Percentiles rank a stretch among this genome's conserved stretches.
These are phyloP conservation scores for Xylaria castorea DNA, from an alignment of 495 filamentous ascomycete species.

Conservation along the genomic window DNA sequence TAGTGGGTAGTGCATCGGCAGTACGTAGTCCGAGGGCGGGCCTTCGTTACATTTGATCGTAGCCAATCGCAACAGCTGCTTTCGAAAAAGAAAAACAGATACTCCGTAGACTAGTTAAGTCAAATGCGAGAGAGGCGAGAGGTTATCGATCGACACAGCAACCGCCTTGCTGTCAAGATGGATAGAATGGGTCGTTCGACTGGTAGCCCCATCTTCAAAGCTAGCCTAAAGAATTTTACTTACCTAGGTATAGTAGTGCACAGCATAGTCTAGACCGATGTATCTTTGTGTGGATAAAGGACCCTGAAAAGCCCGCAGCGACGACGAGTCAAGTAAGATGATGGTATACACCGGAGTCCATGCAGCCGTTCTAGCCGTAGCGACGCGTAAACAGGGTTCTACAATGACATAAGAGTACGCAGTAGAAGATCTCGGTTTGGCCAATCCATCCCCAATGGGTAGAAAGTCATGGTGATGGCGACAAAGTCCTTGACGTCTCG, in stretches of 20 bases:
- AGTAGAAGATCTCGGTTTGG: neutral
- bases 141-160: conserved; percentile 10
- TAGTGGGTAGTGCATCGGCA: neutral
- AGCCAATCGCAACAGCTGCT: conserved; percentile 13
- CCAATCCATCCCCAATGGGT: neutral
- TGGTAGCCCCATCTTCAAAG: neutral
- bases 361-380: neutral
- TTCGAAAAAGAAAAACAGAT: conserved; percentile 12
- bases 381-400: conserved; percentile 2
- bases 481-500: neutral
- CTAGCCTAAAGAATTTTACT: neutral
- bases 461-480: neutral
- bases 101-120: too few species aligned
- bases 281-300: neutral
- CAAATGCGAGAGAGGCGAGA: neutral
- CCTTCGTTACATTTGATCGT: neutral
- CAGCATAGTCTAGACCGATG: conserved; percentile 4
- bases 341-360: neutral
- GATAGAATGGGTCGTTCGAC: neutral
- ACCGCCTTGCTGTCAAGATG: neutral
- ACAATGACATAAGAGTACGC: neutral
- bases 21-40: conserved; percentile 1
- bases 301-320: conserved; percentile 21
- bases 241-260: conserved; percentile 1
- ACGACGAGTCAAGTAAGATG: neutral